Evolutionary conservation across 257 asterid genomes (phyloP), one percentile per base, ranked within the genome.

Genomic region (Penstemon eatonii): DNA sequence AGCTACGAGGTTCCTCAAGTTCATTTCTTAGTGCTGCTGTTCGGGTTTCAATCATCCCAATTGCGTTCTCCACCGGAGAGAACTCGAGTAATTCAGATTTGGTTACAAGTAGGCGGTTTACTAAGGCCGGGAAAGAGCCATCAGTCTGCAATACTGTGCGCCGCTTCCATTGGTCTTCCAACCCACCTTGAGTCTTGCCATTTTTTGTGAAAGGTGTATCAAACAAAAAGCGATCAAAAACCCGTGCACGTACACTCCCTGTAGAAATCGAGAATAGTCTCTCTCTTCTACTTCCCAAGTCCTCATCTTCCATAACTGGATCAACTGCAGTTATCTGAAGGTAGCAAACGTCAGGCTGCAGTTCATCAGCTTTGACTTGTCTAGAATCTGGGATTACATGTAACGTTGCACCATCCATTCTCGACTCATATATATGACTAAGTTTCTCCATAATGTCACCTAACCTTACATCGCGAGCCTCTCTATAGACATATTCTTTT

Each of bases 371-470:
- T 74, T 89, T 94, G 19, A 94, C 99, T 70, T 94, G 99, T 65
- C 99, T 85, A 11, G 99, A 94, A 80, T 94, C 99, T 11, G 97
- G 99, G 79, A 94, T 94, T 62, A 94, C 76, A 41, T 94, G 99
- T 76, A 94, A 77, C 9, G 99, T 91, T 11, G 97, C 83, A 43
- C 96, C 93, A 56, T 82, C 90, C 95, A 87, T 87, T 77, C 93
- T 86, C 19, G 96, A 87, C 82, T 94, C 97, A 0, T 94, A 94
- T 74, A 94, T 91, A 71, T 89, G 99, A 80, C 99, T 94, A n/a
- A 94, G 96, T 74, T 94, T 94, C 83, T 91, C 99, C 99, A 94
- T 94, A 78, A 94, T 89, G 71, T 94, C 99, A 13, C 99, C 99
- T 73, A 94, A 68, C 78, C 99, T 80, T 19, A 94, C 99, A 76